These are phyloP conservation scores for Acidomyces sp. DNA, from an alignment of 495 filamentous ascomycete species.

Conservation along the genomic window DNA sequence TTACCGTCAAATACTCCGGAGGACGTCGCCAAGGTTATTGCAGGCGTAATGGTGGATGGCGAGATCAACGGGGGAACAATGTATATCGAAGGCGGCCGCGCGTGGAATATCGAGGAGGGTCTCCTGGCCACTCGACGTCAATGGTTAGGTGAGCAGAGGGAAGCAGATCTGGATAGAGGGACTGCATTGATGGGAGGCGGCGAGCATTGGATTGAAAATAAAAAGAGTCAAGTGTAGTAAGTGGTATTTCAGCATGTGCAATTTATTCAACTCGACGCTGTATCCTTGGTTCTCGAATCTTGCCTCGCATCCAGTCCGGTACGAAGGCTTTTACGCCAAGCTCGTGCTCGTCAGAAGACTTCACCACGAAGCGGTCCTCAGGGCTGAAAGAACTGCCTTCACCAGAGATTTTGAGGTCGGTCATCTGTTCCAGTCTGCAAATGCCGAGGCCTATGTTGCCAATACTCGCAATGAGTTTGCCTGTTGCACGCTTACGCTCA, in stretches of 20 bases:
- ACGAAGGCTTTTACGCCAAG: slow-evolving; percentile 75
- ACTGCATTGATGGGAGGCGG: slow-evolving; percentile 16
- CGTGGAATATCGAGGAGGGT: slow-evolving; percentile 17
- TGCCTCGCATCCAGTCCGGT: slow-evolving; percentile 50
- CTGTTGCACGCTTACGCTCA: slow-evolving; percentile 49
- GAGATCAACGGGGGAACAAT: slow-evolving; percentile 13
- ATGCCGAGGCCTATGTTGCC: slow-evolving; percentile 82
- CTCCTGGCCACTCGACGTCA: slow-evolving; percentile 7
- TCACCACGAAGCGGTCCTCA: slow-evolving; percentile 42
- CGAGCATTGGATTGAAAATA: slow-evolving; percentile 12
- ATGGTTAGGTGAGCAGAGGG: slow-evolving; percentile 18
- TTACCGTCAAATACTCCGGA: slow-evolving; percentile 35
- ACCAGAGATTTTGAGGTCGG: slow-evolving; percentile 50
- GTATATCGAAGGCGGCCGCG: slow-evolving; percentile 16
- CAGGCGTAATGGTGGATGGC: slow-evolving; percentile 8
- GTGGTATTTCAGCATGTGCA: background rate
- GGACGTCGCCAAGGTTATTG: slow-evolving; percentile 35
- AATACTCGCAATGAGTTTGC: slow-evolving; percentile 61
- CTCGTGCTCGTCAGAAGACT: slow-evolving; percentile 20
- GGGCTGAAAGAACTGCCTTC: slow-evolving; percentile 43
- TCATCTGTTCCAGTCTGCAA: slow-evolving; percentile 84
- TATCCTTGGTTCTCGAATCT: slow-evolving; percentile 11
- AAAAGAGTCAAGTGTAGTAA: slow-evolving; percentile 5
- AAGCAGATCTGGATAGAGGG: slow-evolving; percentile 9
- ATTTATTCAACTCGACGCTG: slow-evolving; percentile 19